Conservation (phyloP, 176 grass and related monocot genomes). For the Hsuehochloa calcarea region DNA sequence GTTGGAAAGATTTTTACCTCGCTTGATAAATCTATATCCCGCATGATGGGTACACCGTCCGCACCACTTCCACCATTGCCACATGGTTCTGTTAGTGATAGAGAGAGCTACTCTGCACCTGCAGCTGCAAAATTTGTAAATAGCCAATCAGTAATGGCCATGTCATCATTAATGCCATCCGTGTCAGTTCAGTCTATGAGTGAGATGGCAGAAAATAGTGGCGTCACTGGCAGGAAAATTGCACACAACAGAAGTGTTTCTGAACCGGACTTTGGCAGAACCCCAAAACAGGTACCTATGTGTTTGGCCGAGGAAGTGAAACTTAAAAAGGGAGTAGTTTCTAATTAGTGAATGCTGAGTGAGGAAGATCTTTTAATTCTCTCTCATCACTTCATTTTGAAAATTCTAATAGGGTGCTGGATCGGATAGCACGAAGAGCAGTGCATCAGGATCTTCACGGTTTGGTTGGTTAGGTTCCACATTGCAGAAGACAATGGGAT, state of each 20-base stretch:
- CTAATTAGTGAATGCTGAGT: neutral
- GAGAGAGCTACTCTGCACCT: slow-evolving; percentile 45
- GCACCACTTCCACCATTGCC: slow-evolving; percentile 69
- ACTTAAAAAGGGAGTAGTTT: slow-evolving; percentile 7
- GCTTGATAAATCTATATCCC: slow-evolving; percentile 82
- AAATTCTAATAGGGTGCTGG: slow-evolving; percentile 49
- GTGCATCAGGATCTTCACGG: slow-evolving; percentile 55
- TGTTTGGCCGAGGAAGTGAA: slow-evolving; percentile 2
- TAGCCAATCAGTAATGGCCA: slow-evolving; percentile 76
- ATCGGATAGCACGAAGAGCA: slow-evolving; percentile 49
- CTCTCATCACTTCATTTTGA: slow-evolving; percentile 10
- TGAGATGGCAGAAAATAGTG: slow-evolving; percentile 54
- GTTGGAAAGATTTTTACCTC: slow-evolving; percentile 88
- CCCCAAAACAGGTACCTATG: slow-evolving; percentile 67
- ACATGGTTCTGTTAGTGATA: slow-evolving; percentile 53
- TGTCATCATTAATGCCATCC: slow-evolving; percentile 75
- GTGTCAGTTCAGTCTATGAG: slow-evolving; percentile 69
- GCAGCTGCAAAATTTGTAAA: slow-evolving; percentile 64
- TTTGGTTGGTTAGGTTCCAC: slow-evolving; percentile 81
- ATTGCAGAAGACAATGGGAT: slow-evolving; percentile 79
- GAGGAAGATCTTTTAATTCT: slow-evolving; percentile 2
- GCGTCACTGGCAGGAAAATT: slow-evolving; percentile 50
- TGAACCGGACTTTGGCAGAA: slow-evolving; percentile 89
- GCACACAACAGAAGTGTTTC: slow-evolving; percentile 91
- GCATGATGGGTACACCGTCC: slow-evolving; percentile 88